phyloP scores from a whole-genome alignment of 2,329 filamentous ascomycete species.

The Nigrograna mackinnonii region DNA sequence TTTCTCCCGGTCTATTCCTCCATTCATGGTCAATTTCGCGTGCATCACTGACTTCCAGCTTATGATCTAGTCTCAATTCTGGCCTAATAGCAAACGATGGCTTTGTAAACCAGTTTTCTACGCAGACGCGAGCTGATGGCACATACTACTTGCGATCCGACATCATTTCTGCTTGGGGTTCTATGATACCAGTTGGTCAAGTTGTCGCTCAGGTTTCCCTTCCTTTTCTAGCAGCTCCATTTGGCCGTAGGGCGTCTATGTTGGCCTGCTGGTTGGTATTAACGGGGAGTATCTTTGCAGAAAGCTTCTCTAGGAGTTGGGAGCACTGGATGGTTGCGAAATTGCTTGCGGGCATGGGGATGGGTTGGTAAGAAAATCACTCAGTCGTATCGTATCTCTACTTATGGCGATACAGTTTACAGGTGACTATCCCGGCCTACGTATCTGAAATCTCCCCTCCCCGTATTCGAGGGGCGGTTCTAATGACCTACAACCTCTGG shows the following conservation, averaged over 20 bases:
- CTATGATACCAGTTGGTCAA: constrained; percentile 45
- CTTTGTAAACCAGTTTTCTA: constrained; percentile 43
- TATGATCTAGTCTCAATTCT: constrained; percentile 34
- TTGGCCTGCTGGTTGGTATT: constrained; percentile 9
- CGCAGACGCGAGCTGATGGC: constrained; percentile 34
- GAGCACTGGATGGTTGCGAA: constrained; percentile 44
- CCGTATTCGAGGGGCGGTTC: constrained; percentile 42
- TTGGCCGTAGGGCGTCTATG: constrained; percentile 42
- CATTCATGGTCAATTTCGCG: no score
- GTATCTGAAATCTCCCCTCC: constrained; percentile 48
- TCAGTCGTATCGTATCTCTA: no score
- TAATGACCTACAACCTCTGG: constrained; percentile 42
- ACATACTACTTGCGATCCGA: constrained; percentile 41
- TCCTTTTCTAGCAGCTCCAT: constrained; percentile 39
- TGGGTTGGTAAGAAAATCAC: no score
- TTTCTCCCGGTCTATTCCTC: no score
- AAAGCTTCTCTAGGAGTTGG: constrained; percentile 43
- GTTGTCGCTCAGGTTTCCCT: constrained; percentile 20
- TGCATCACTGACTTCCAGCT: no score
- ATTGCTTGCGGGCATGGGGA: constrained; percentile 41
- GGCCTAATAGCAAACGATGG: constrained; percentile 46
- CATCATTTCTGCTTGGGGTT: constrained; percentile 45
- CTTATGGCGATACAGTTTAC: no score
- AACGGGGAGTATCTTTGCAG: constrained; percentile 17
- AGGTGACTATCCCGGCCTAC: constrained; percentile 47